Percentiles rank a stretch among this genome's conserved stretches.
phyloP scores from a whole-genome alignment of 2,329 filamentous ascomycete genomes.

The Colletotrichum nymphaeae region DNA sequence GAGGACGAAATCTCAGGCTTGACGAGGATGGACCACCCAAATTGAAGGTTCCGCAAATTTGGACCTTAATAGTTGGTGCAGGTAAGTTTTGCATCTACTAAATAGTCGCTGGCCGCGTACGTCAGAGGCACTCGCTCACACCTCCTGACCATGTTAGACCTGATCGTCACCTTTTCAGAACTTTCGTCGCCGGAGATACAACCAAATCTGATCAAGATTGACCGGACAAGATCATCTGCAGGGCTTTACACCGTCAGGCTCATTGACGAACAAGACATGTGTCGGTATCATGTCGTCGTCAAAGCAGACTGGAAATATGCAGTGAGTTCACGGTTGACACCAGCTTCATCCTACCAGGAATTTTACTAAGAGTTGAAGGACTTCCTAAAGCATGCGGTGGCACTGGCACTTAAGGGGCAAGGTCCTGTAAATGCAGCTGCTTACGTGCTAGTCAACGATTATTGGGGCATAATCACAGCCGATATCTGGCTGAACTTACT shows the following conservation, averaged over 20 bases:
- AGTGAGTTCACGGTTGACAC: neutral
- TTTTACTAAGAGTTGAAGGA: neutral
- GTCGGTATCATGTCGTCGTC: slow-evolving; percentile 13
- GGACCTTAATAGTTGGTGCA: neutral
- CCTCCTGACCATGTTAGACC: neutral
- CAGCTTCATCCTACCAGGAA: neutral
- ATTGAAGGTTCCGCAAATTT: slow-evolving; percentile 4
- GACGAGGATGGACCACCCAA: neutral
- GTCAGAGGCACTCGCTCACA: neutral
- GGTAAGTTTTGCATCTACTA: neutral
- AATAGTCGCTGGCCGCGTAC: no score
- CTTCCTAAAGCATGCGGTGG: slow-evolving; percentile 8
- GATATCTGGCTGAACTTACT: slow-evolving; percentile 8
- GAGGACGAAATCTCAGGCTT: neutral
- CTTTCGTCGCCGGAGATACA: neutral
- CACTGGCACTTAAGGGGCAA: neutral
- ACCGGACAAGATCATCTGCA: neutral
- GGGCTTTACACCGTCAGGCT: slow-evolving; percentile 17
- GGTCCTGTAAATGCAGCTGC: neutral
- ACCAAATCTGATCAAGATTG: neutral
- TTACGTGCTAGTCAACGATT: neutral
- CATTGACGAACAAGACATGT: slow-evolving; percentile 12
- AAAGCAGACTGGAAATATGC: slow-evolving; percentile 11
- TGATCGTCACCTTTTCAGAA: slow-evolving; percentile 14
- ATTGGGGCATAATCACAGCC: neutral